These are phyloP conservation scores for Termitomyces titanicus DNA, from an alignment of 768 basidiomycete genomes.

Conservation along the genomic window DNA sequence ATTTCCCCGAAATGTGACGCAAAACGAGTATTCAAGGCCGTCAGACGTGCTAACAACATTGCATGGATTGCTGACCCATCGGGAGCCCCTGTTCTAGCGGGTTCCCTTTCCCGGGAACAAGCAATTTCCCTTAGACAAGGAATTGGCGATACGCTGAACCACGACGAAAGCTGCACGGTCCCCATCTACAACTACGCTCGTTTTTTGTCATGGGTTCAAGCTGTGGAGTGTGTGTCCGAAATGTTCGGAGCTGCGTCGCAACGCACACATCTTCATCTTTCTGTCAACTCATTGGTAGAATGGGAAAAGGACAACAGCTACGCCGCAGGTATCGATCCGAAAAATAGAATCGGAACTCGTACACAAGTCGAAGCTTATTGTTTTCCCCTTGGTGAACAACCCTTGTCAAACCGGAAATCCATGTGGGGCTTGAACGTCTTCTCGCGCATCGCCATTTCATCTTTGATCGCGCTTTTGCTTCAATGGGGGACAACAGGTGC, in stretches of 20 bases:
- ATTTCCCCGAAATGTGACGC: constrained; percentile 40
- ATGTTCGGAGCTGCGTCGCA: constrained; percentile 22
- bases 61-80: constrained; percentile 23
- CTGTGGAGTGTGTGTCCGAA: constrained; percentile 20
- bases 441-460: constrained; percentile 18
- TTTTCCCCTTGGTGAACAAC: neutral
- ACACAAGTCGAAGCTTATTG: constrained; percentile 18
- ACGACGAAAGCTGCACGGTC: constrained; percentile 20
- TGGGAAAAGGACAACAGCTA: constrained; percentile 16
- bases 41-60: constrained; percentile 26
- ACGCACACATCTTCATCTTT: constrained; percentile 10
- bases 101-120: constrained; percentile 8
- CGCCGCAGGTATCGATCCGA: neutral
- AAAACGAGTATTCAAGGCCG: constrained; percentile 23
- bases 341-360: constrained; percentile 16
- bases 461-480: constrained; percentile 18
- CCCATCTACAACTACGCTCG: constrained; percentile 30
- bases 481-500: constrained; percentile 29
- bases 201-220: constrained; percentile 24
- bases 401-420: neutral
- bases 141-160: constrained; percentile 9
- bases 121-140: constrained; percentile 18
- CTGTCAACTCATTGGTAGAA: constrained; percentile 13
- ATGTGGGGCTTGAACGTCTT: constrained; percentile 18
- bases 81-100: neutral